A percentile compares a stretch with the other conserved stretches of the same genome.
These are phyloP conservation scores for Trichaptum fuscoviolaceum DNA, from an alignment of 768 basidiomycete species.

Conservation along the genomic window DNA sequence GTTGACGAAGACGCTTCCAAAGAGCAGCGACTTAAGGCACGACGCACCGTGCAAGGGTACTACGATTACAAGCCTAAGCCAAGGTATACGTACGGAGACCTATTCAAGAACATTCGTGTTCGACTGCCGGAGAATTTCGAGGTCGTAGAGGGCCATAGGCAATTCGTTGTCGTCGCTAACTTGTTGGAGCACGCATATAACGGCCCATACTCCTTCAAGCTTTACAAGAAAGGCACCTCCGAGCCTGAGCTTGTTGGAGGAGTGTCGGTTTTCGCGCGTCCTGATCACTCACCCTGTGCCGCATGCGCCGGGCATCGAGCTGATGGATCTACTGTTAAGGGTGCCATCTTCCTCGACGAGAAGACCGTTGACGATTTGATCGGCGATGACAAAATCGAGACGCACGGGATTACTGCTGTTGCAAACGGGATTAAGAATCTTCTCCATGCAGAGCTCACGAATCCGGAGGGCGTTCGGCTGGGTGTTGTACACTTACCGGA, in stretches of 20 bases:
- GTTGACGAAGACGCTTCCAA: neutral
- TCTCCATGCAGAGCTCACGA: neutral
- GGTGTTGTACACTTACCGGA: neutral
- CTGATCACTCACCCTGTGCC: conserved; percentile 21
- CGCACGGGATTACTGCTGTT: neutral
- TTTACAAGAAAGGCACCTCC: conserved; percentile 14
- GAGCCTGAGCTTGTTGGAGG: conserved; percentile 16
- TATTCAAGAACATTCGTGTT: neutral
- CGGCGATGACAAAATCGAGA: conserved; percentile 10
- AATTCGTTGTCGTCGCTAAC: neutral
- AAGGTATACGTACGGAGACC: neutral
- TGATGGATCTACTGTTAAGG: conserved; percentile 16
- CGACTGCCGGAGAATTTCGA: neutral
- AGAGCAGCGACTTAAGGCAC: neutral
- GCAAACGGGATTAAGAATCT: neutral
- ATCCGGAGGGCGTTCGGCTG: neutral
- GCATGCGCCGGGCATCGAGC: conserved; percentile 21
- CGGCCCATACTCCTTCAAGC: conserved; percentile 21
- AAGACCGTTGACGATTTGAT: conserved; percentile 19
- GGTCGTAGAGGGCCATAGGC: neutral
- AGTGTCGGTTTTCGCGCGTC: conserved; percentile 21
- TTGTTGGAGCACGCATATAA: conserved; percentile 12
- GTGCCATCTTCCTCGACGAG: conserved; percentile 21
- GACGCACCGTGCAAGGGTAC: neutral
- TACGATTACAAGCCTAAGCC: neutral